Percentiles rank a stretch among this genome's conserved stretches.
Evolutionary conservation across 805 yeast species (phyloP).

Genomic region (Candida arabinofermentans): DNA sequence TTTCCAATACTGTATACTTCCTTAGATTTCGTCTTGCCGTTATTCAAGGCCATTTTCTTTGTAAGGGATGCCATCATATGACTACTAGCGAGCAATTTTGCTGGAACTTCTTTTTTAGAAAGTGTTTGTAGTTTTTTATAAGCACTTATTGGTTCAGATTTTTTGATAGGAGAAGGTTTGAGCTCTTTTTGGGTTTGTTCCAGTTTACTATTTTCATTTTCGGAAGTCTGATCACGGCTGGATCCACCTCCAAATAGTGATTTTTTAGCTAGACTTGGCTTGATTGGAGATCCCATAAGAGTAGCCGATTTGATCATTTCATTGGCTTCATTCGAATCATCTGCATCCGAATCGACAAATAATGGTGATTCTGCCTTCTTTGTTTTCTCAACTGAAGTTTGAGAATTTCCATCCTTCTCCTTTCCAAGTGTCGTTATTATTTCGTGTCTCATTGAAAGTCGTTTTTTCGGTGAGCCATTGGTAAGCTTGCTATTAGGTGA

Average conservation of each 20-base stretch:
- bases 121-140: slow-evolving; percentile 14
- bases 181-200: slow-evolving; percentile 1
- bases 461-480: slow-evolving; percentile 14
- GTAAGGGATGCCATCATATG: slow-evolving; percentile 20
- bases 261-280: not conserved
- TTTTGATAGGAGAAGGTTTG: slow-evolving; percentile 22
- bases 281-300: slow-evolving; percentile 17
- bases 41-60: slow-evolving; percentile 26
- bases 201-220: not conserved
- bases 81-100: too few species aligned
- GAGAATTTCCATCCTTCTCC: not conserved
- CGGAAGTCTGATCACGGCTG: not conserved
- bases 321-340: slow-evolving; percentile 23
- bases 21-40: slow-evolving; percentile 13
- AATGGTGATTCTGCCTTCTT: slow-evolving; percentile 1
- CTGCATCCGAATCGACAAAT: slow-evolving; percentile 1
- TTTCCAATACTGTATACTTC: too few species aligned
- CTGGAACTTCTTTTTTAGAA: too few species aligned
- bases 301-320: slow-evolving; percentile 29
- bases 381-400: slow-evolving; percentile 2
- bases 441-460: slow-evolving; percentile 13
- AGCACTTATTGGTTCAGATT: slow-evolving; percentile 11
- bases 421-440: slow-evolving; percentile 11
- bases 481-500: slow-evolving; percentile 15
- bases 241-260: not conserved